These are phyloP conservation scores for Collybiopsis confluens DNA, from an alignment of 768 basidiomycete genomes.

Conservation along the genomic window DNA sequence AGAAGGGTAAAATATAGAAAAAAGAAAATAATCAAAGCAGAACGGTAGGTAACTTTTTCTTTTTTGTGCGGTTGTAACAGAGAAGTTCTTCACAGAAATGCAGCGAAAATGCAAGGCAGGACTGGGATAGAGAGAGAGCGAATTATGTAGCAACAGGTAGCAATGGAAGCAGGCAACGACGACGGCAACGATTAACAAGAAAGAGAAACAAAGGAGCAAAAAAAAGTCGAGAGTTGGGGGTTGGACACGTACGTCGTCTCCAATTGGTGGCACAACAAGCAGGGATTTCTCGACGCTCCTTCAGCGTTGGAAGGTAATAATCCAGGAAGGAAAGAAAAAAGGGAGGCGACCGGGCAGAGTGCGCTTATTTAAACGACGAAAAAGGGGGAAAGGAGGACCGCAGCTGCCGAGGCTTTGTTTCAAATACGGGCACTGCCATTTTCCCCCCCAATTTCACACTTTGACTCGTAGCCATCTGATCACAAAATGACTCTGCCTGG, in stretches of 20 bases:
- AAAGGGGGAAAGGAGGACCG: too few species aligned
- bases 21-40: neutral
- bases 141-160: neutral
- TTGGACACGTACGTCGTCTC: constrained; percentile 2
- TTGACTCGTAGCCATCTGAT: too few species aligned
- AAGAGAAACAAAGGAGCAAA: neutral
- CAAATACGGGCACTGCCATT: too few species aligned
- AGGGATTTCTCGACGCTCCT: too few species aligned
- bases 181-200: constrained; percentile 2
- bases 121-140: neutral
- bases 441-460: too few species aligned
- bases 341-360: neutral
- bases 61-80: constrained; percentile 1
- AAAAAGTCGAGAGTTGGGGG: neutral
- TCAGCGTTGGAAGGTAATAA: neutral
- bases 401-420: too few species aligned
- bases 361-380: too few species aligned
- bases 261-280: neutral
- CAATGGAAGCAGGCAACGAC: constrained; percentile 6
- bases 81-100: neutral
- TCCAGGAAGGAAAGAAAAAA: neutral
- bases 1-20: too few species aligned
- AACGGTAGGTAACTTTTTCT: neutral
- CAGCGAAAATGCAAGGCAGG: constrained; percentile 6
- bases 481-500: too few species aligned